Conservation (phyloP, 345 rosid species). For the Noccaea bulbosa region DNA sequence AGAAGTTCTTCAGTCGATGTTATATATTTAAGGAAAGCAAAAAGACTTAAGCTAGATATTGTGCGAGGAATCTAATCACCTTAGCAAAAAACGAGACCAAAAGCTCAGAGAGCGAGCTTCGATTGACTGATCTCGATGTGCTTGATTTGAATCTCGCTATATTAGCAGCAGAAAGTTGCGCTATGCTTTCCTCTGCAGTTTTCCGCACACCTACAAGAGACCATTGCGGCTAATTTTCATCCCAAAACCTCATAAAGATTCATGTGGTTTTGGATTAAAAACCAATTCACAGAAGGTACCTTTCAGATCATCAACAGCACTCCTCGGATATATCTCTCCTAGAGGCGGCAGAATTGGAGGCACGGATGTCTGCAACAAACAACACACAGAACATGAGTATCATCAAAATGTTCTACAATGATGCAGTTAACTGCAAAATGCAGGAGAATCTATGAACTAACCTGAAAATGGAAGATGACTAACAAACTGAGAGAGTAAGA, state of each 20-base stretch:
- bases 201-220: slow-evolving; percentile 63
- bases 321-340: slow-evolving; percentile 67
- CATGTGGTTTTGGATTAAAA: not conserved
- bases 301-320: slow-evolving; percentile 69
- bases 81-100: slow-evolving; percentile 76
- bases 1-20: no score
- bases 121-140: slow-evolving; percentile 51
- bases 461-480: slow-evolving; percentile 96
- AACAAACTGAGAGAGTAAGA: slow-evolving; percentile 83
- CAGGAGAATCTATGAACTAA: slow-evolving; percentile 17
- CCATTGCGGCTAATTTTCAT: not conserved
- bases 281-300: slow-evolving; percentile 48
- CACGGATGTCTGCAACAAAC: slow-evolving; percentile 70
- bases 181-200: slow-evolving; percentile 64
- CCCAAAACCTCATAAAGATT: not conserved
- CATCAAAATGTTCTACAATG: not conserved
- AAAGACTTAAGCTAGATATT: not conserved
- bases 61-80: slow-evolving; percentile 48
- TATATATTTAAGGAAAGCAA: no score
- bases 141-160: slow-evolving; percentile 57
- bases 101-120: slow-evolving; percentile 72
- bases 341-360: slow-evolving; percentile 91
- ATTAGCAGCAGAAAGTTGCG: slow-evolving; percentile 55
- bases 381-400: slow-evolving; percentile 19
- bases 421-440: slow-evolving; percentile 1